These are phyloP conservation scores for Coemansia aciculifera DNA, from an alignment of 192 early-diverging fungal species.

Conservation along the genomic window DNA sequence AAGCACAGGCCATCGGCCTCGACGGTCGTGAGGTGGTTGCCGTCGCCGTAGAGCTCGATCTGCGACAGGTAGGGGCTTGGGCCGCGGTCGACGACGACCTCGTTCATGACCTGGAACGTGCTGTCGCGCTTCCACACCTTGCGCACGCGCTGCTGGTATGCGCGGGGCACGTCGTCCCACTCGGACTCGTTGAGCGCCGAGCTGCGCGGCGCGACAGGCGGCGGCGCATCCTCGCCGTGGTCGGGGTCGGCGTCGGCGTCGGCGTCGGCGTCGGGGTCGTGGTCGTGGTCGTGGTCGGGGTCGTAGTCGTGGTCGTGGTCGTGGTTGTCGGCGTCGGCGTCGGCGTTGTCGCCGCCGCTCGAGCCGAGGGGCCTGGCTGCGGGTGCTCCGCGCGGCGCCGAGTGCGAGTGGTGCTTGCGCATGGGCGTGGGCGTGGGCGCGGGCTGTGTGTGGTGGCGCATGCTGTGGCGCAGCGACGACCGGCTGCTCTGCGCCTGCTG, in stretches of 20 bases:
- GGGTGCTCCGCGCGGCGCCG: not conserved
- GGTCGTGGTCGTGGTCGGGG: no score
- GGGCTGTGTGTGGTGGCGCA: not conserved
- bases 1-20: slow-evolving; percentile 95
- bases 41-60: slow-evolving; percentile 85
- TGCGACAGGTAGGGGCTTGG: slow-evolving; percentile 88
- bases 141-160: slow-evolving; percentile 57
- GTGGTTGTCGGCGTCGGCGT: no score
- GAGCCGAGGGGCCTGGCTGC: not conserved
- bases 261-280: no score
- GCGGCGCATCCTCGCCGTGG: not conserved
- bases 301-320: no score
- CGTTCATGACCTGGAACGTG: slow-evolving; percentile 92
- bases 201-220: not conserved
- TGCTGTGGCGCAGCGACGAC: not conserved
- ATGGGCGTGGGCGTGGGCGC: not conserved
- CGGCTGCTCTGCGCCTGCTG: not conserved
- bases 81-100: slow-evolving; percentile 92
- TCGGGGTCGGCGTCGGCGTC: no score
- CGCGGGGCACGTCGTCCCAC: slow-evolving; percentile 51
- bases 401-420: slow-evolving; percentile 12
- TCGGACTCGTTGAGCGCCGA: slow-evolving; percentile 30
- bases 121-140: slow-evolving; percentile 58
- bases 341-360: not conserved
- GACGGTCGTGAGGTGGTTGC: slow-evolving; percentile 88